These are phyloP conservation scores for Graphilbum fragrans DNA, from an alignment of 2,329 filamentous ascomycete species.

Conservation along the genomic window DNA sequence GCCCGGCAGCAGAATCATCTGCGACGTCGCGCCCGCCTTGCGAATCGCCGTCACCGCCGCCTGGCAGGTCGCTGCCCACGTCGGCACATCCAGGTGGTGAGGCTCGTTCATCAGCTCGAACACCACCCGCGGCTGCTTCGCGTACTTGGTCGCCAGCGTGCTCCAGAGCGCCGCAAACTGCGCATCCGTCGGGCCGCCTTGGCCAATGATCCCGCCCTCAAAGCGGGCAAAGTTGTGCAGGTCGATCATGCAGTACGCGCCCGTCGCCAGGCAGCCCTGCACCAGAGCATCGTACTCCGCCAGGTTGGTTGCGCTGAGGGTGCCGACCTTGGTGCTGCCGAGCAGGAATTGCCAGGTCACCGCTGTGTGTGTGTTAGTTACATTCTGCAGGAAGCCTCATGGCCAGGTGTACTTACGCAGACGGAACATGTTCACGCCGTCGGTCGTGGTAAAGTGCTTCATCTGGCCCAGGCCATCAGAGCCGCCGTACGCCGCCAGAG, in stretches of 20 bases:
- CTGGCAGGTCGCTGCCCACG: slow-evolving; percentile 50
- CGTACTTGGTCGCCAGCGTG: slow-evolving; percentile 46
- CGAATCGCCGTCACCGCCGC: slow-evolving; percentile 54
- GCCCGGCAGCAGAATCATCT: slow-evolving; percentile 54
- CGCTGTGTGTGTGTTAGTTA: slow-evolving; percentile 12
- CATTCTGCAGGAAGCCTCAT: not conserved
- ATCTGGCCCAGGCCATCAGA: slow-evolving; percentile 32
- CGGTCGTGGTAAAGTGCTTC: slow-evolving; percentile 41
- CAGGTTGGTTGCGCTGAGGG: slow-evolving; percentile 27
- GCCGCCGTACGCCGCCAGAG: slow-evolving; percentile 17
- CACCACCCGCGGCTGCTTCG: slow-evolving; percentile 35
- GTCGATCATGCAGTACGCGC: slow-evolving; percentile 38
- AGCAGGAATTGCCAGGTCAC: slow-evolving; percentile 41
- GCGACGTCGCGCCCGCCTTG: slow-evolving; percentile 43
- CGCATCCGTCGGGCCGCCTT: slow-evolving; percentile 49
- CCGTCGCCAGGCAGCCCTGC: slow-evolving; percentile 33
- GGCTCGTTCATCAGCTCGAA: slow-evolving; percentile 64
- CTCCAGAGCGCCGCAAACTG: slow-evolving; percentile 51
- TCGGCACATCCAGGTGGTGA: slow-evolving; percentile 42
- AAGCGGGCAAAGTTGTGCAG: slow-evolving; percentile 47
- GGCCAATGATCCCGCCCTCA: slow-evolving; percentile 50
- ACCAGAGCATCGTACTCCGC: slow-evolving; percentile 36
- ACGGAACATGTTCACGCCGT: slow-evolving; percentile 43
- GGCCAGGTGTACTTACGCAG: slow-evolving; percentile 26
- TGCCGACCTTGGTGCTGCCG: slow-evolving; percentile 27